Evolutionary conservation across 768 basidiomycete species (phyloP), one percentile per base, ranked within the genome.

Genomic region (Phylloporus sp.): DNA sequence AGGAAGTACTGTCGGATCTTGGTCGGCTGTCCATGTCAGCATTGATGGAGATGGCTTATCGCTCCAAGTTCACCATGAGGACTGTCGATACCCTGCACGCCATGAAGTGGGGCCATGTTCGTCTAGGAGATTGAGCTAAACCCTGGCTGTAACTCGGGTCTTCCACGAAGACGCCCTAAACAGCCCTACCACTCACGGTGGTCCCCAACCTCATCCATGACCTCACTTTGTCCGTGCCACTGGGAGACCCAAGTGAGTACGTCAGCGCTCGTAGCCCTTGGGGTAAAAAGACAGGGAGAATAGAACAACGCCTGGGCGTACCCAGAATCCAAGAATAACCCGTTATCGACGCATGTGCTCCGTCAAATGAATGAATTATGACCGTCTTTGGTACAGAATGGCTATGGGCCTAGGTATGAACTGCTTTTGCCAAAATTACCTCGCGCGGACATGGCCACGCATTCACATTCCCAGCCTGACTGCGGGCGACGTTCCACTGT

Each of bases 321-420:
- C 42, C 47, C 23, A 28, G 27, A 41, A 23, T 43, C 56, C 57
- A 59, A 56, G 57, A 62, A 61, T 61, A 62, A 49, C 59, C 35
- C 35, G 40, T 62, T 59, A 59, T 62, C 60, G 31, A 36, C n/a
- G 12, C 53, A 39, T 57, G 46, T 45, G 60, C 39, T 22, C n/a
- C 49, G 26, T 51, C 46, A 46, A 11, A 45, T 46, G 41, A 38
- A 38, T 22, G n/a, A 24, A 20, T 53, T 38, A 39, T 51, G 29
- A n/a, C 52, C 59, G 11, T 16, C 43, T 62, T 62, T 62, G 59
- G 60, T 26, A 53, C 59, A 26, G 45, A 15, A 28, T 43, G 46
- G 15, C 29, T 39, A 9, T 18, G n/a, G 24, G 32, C 43, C 18
- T 43, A n/a, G 28, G 35, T 38, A 24, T 38, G 26, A 20, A 42